Percentiles rank a stretch among this genome's conserved stretches.
Conservation (phyloP, 495 filamentous ascomycete genomes). For the Pseudevernia furfuracea region DNA sequence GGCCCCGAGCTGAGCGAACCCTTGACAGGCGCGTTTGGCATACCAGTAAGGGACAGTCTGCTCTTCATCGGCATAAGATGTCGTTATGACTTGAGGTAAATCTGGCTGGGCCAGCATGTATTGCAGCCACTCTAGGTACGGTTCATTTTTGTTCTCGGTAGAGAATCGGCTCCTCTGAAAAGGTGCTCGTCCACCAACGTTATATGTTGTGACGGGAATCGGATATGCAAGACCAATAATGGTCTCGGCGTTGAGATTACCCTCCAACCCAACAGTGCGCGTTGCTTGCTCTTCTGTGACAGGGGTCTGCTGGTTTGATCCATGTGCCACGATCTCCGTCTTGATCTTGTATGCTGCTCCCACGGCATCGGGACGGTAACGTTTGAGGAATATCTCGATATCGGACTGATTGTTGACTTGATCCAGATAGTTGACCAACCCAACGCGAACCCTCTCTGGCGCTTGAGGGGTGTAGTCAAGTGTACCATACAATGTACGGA, state of each 20-base stretch:
- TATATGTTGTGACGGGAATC: not conserved
- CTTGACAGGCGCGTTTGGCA: slow-evolving; percentile 45
- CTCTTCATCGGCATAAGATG: slow-evolving; percentile 67
- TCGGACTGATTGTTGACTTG: slow-evolving; percentile 41
- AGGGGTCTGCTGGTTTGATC: slow-evolving; percentile 28
- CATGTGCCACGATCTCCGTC: slow-evolving; percentile 33
- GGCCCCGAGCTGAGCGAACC: slow-evolving; percentile 56
- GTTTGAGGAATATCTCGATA: slow-evolving; percentile 36
- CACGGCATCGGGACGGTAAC: slow-evolving; percentile 39
- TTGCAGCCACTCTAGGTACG: slow-evolving; percentile 71
- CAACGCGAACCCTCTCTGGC: slow-evolving; percentile 36
- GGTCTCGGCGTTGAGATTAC: slow-evolving; percentile 35
- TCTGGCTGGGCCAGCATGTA: slow-evolving; percentile 56
- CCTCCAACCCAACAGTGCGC: slow-evolving; percentile 26
- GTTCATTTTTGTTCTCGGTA: slow-evolving; percentile 58
- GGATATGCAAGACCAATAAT: slow-evolving; percentile 22
- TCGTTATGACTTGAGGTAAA: slow-evolving; percentile 65
- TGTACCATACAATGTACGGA: slow-evolving; percentile 44
- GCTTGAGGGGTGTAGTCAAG: slow-evolving; percentile 38
- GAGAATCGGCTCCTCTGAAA: slow-evolving; percentile 44
- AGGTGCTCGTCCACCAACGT: not conserved
- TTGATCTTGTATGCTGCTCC: slow-evolving; percentile 32
- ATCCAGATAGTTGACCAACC: slow-evolving; percentile 40
- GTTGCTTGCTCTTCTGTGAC: slow-evolving; percentile 24
- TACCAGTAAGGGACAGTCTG: slow-evolving; percentile 58